Percentiles rank a stretch among this genome's conserved stretches.
phyloP scores from a whole-genome alignment of 1,139 yeast species.

The Schizosaccharomyces versatilis region DNA sequence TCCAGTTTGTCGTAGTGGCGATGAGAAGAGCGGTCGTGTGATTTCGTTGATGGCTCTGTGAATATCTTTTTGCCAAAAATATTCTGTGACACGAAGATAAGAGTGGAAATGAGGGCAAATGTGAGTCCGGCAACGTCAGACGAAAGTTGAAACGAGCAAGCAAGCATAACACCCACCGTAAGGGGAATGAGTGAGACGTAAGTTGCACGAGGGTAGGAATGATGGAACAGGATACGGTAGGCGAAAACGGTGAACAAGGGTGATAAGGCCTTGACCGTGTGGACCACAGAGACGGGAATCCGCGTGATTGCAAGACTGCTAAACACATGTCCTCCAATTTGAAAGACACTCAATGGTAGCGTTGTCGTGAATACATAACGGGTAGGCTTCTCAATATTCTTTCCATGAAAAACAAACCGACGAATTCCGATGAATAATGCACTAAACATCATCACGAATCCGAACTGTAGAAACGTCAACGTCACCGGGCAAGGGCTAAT shows the following conservation, averaged over 20 bases:
- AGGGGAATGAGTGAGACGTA: constrained; percentile 59
- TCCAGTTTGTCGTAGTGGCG: constrained; percentile 48
- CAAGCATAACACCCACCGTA: constrained; percentile 61
- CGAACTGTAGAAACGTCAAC: constrained; percentile 64
- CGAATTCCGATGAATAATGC: constrained; percentile 15
- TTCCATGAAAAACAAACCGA: constrained; percentile 14
- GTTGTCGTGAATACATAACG: constrained; percentile 34
- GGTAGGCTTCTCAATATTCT: constrained; percentile 28
- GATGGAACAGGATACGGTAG: constrained; percentile 38
- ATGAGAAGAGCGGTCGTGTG: constrained; percentile 11
- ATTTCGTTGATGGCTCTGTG: constrained; percentile 21
- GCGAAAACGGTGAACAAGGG: constrained; percentile 75
- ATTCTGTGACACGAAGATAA: constrained; percentile 76
- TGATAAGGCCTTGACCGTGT: constrained; percentile 72
- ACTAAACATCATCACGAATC: constrained; percentile 33
- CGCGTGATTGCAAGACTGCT: constrained; percentile 72
- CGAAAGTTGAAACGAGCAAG: constrained; percentile 32
- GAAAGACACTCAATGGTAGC: constrained; percentile 83
- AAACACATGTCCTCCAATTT: constrained; percentile 71
- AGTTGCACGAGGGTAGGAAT: constrained; percentile 38
- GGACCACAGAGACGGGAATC: constrained; percentile 78
- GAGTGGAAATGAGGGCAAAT: constrained; percentile 60
- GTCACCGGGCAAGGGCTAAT: constrained; percentile 60
- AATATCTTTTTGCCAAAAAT: constrained; percentile 70
- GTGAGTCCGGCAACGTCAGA: constrained; percentile 39